Conservation (phyloP, 2,329 filamentous ascomycete species). For the Exophiala alcalophila region DNA sequence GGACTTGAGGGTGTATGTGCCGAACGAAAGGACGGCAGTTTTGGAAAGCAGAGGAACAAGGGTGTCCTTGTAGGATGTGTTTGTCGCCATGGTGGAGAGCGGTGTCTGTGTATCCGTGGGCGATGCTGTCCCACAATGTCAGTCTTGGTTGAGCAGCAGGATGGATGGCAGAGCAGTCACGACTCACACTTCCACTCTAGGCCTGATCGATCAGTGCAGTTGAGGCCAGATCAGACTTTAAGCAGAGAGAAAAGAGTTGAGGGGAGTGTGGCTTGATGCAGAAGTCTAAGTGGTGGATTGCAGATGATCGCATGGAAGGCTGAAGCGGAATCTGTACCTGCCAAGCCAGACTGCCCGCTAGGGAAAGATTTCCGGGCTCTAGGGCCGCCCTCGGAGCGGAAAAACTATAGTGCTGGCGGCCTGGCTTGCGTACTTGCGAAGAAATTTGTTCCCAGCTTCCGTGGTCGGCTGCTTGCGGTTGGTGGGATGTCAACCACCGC, state of each 20-base stretch:
- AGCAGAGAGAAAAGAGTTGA: too few relatives aligned
- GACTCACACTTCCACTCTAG: too few relatives aligned
- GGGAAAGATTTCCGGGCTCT: not conserved
- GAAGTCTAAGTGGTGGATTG: not conserved
- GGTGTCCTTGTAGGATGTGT: conserved; percentile 33
- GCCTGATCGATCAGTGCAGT: too few relatives aligned
- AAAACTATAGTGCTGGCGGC: too few relatives aligned
- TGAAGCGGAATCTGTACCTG: too few relatives aligned
- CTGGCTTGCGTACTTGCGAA: too few relatives aligned
- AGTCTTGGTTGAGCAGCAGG: conserved; percentile 1
- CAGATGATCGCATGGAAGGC: too few relatives aligned
- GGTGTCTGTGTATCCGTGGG: not conserved
- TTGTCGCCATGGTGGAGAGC: conserved; percentile 19
- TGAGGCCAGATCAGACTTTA: not conserved
- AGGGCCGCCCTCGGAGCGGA: too few relatives aligned
- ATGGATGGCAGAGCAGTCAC: too few relatives aligned
- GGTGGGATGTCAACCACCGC: too few relatives aligned
- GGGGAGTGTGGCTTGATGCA: not conserved
- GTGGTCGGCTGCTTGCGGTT: too few relatives aligned
- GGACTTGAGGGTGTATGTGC: conserved; percentile 73
- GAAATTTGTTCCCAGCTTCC: too few relatives aligned
- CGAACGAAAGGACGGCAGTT: conserved; percentile 43
- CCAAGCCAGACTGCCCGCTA: not conserved
- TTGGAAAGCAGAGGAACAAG: conserved; percentile 41
- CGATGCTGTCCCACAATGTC: not conserved